Percentiles rank a stretch among this genome's conserved stretches.
Evolutionary conservation across 2,329 filamentous ascomycete genomes (phyloP).

Genomic region (Beauveria brongniartii): DNA sequence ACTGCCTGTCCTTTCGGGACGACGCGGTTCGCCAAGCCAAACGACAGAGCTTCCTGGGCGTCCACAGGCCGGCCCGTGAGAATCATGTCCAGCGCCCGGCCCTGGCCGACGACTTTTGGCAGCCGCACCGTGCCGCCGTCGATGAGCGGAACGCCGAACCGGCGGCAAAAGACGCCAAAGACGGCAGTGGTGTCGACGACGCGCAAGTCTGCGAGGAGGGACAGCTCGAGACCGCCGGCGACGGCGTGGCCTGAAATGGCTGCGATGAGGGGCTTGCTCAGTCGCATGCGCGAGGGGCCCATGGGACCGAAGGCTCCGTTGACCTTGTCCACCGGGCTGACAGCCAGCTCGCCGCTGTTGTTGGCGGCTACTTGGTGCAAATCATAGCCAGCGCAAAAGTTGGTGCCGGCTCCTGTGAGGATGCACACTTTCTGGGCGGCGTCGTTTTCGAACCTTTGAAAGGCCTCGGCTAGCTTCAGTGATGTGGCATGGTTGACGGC

Average conservation of each 20-base stretch:
- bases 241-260: conserved; percentile 46
- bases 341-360: conserved; percentile 5
- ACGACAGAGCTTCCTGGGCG: conserved; percentile 40
- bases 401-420: conserved; percentile 35
- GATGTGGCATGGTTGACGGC: conserved; percentile 43
- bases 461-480: conserved; percentile 36
- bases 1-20: conserved; percentile 41
- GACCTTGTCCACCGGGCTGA: conserved; percentile 12
- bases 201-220: conserved; percentile 43
- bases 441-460: conserved; percentile 42
- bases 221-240: conserved; percentile 44
- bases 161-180: conserved; percentile 48
- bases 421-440: conserved; percentile 43
- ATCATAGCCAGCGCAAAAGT: conserved; percentile 47
- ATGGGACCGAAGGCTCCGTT: conserved; percentile 34
- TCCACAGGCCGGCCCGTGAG: conserved; percentile 42
- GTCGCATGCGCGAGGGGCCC: conserved; percentile 41
- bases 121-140: conserved; percentile 44
- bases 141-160: conserved; percentile 27
- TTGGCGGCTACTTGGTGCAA: conserved; percentile 34
- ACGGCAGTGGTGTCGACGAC: conserved; percentile 44
- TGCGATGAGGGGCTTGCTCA: conserved; percentile 43
- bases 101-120: conserved; percentile 42
- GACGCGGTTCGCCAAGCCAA: conserved; percentile 45
- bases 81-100: conserved; percentile 48